A percentile compares a stretch with the other conserved stretches of the same genome.
These are phyloP conservation scores for Paramecium tetraurelia DNA, from an alignment of 73 alveolate genomes.

Conservation along the genomic window DNA sequence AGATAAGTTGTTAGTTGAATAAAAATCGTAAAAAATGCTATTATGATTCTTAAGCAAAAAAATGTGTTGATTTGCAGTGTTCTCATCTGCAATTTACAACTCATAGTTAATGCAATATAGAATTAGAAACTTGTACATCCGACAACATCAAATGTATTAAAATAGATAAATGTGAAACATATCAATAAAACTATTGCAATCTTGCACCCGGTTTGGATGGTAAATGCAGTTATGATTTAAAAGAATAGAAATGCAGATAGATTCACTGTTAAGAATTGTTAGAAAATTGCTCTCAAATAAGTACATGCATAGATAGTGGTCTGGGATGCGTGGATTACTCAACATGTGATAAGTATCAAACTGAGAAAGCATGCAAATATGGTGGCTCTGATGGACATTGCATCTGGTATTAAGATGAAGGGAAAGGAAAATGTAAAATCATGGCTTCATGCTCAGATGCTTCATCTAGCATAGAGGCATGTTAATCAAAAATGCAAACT, in stretches of 20 bases:
- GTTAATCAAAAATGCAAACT: background rate
- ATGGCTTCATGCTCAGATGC: conserved; percentile 35
- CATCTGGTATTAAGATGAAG: background rate
- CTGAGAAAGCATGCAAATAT: background rate
- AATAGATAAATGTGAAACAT: background rate
- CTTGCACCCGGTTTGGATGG: background rate
- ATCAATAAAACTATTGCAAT: background rate
- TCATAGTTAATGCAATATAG: background rate
- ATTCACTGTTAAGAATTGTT: background rate
- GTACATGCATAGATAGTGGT: conserved; percentile 10
- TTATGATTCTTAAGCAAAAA: background rate
- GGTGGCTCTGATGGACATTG: conserved; percentile 41
- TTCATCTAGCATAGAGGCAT: background rate
- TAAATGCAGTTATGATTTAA: background rate
- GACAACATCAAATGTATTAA: background rate
- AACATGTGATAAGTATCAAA: background rate
- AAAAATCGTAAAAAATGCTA: background rate
- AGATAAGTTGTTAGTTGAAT: background rate
- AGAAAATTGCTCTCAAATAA: background rate
- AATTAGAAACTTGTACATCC: background rate
- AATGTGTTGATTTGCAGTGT: background rate
- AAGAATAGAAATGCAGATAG: background rate
- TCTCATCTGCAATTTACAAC: background rate
- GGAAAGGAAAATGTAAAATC: background rate
- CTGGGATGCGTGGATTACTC: background rate